Conservation (phyloP, 257 asterid species). For the Solanum sitiens region DNA sequence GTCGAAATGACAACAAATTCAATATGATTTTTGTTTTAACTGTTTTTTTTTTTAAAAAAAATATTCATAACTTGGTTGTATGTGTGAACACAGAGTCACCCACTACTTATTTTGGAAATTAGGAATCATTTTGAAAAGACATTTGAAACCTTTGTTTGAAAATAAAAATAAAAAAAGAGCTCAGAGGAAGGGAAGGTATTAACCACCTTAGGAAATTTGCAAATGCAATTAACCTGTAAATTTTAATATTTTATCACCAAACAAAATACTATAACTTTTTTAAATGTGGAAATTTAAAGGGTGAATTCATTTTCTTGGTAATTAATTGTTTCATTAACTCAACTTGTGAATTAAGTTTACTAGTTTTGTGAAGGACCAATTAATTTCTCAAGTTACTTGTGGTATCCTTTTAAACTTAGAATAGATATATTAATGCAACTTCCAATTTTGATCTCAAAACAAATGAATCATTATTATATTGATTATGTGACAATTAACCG, state of each 20-base stretch:
- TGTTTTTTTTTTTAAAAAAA: too few species aligned
- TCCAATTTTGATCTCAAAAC: too few species aligned
- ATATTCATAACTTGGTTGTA: neutral
- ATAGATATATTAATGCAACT: neutral
- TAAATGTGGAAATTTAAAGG: neutral
- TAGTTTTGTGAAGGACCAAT: neutral
- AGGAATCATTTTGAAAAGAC: neutral
- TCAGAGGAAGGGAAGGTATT: too few species aligned
- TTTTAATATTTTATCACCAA: too few species aligned
- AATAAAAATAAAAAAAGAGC: too few species aligned
- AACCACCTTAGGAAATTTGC: neutral
- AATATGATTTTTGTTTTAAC: neutral
- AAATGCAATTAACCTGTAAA: neutral
- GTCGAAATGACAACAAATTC: too few species aligned
- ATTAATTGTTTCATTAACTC: neutral
- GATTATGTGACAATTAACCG: too few species aligned
- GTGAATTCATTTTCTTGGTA: neutral
- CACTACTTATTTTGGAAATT: neutral
- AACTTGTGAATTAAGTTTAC: too few species aligned
- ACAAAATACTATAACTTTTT: too few species aligned
- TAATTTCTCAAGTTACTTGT: neutral
- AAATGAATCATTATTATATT: too few species aligned
- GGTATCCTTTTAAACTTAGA: too few species aligned
- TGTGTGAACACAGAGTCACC: neutral
- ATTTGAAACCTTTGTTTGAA: neutral